Evolutionary conservation across 176 grass and related monocot species (phyloP), one percentile per base, ranked within the genome.

Genomic region (Hsuehochloa calcarea): DNA sequence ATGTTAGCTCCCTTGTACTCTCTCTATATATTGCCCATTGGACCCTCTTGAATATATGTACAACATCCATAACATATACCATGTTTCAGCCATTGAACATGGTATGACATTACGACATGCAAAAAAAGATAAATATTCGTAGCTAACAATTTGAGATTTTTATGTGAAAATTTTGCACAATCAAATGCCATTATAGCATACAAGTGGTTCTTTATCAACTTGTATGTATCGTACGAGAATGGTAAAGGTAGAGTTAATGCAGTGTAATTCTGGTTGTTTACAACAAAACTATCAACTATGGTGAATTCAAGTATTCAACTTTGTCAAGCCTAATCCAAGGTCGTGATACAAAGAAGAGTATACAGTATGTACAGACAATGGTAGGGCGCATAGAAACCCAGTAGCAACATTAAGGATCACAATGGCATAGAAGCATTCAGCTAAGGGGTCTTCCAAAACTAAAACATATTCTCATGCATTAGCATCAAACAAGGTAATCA

Each of bases 291-390:
- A 55, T 37, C 71, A 66, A 66, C 3, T 1, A 46, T 51, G 31
- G 79, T 26, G 77, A 74, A 68, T 74, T 78, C 17, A 51, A 41
- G 77, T 68, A 68, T 74, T 78, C 17, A 51, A 41, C n/a, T 49
- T 40, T 44, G 22, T 60, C 63, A 72, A 45, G 16, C 68, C 38
- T 72, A 82, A 77, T 34, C 14, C 5, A 65, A 67, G n/a, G 59
- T 58, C 2, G 29, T 80, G 34, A 15, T 50, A 63, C 22, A 26
- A 40, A 8, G n/a, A 68, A 22, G 1, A 45, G 5, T 39, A 68
- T 17, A 87, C 7, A 50, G 59, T n/a, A 87, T 10, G 40, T 7
- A 50, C 37, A 68, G 51, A 77, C 46, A 73, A 72, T 68, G 22
- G 63, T 9, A 80, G 0, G 61, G 25, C 11, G 7, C 13, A 80